Percentiles rank a stretch among this genome's conserved stretches.
Conservation (phyloP, 2,329 filamentous ascomycete species). For the Emmonsiellopsis sp. region DNA sequence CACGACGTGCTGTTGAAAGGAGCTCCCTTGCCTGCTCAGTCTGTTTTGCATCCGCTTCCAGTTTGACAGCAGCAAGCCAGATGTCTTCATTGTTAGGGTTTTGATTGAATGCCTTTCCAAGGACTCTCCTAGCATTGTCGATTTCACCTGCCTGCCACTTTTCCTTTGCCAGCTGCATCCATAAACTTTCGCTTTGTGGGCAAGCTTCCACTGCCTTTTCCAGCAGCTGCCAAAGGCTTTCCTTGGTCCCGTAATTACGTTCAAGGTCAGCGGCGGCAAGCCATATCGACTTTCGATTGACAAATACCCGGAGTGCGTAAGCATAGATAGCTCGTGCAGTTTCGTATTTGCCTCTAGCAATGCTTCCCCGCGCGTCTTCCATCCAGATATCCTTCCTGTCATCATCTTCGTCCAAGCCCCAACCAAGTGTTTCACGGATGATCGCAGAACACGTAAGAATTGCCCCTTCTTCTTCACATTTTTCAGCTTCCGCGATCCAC, state of each 20-base stretch:
- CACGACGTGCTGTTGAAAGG: constrained; percentile 69
- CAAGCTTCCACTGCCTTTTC: constrained; percentile 93
- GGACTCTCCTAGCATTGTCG: constrained; percentile 73
- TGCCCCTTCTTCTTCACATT: constrained; percentile 86
- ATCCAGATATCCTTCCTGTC: constrained; percentile 94
- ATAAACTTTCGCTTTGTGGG: constrained; percentile 80
- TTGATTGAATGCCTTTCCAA: constrained; percentile 84
- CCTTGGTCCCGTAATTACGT: constrained; percentile 74
- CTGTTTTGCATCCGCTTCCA: constrained; percentile 83
- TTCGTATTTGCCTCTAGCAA: constrained; percentile 71
- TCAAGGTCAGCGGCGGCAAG: constrained; percentile 85
- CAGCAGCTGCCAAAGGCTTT: constrained; percentile 72
- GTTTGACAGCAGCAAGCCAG: constrained; percentile 90
- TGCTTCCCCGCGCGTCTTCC: constrained; percentile 79
- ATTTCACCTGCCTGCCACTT: constrained; percentile 85
- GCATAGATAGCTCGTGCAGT: constrained; percentile 91
- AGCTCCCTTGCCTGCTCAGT: constrained; percentile 73
- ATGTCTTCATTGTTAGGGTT: constrained; percentile 97
- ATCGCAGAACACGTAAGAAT: constrained; percentile 80
- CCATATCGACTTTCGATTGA: constrained; percentile 81
- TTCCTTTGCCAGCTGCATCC: constrained; percentile 93
- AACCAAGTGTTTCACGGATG: constrained; percentile 84
- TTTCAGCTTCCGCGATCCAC: constrained; percentile 91
- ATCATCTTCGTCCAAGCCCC: constrained; percentile 89
- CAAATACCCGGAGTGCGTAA: constrained; percentile 81